Evolutionary conservation across 2,329 filamentous ascomycete genomes (phyloP).

Genomic region (Penicillium paneum): DNA sequence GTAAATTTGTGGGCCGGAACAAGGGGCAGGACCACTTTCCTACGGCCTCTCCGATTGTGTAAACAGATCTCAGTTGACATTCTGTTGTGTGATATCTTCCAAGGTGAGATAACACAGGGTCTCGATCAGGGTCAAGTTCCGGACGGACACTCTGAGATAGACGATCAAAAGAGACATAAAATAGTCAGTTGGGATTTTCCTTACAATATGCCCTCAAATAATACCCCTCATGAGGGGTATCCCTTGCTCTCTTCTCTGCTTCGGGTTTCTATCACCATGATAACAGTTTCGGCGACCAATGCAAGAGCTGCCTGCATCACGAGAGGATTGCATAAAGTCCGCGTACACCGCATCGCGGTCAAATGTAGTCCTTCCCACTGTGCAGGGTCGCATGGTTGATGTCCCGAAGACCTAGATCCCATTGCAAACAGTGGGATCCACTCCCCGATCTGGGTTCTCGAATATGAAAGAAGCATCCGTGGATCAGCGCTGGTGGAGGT

Average conservation of each 20-base stretch:
- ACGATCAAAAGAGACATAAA: background rate
- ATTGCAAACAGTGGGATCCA: background rate
- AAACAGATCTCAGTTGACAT: background rate
- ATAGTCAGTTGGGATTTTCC: background rate
- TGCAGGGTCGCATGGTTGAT: background rate
- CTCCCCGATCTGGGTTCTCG: background rate
- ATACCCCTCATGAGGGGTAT: background rate
- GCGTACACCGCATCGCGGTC: background rate
- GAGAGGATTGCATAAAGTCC: background rate
- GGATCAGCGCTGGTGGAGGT: too few species aligned
- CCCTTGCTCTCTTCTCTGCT: background rate
- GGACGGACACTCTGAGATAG: background rate
- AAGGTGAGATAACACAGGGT: background rate
- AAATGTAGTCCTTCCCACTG: background rate
- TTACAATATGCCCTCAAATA: background rate
- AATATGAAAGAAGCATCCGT: background rate
- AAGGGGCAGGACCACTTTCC: conserved; percentile 1
- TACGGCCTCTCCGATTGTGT: background rate
- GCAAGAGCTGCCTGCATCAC: background rate
- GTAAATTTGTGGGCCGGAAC: conserved; percentile 18
- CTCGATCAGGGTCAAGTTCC: background rate
- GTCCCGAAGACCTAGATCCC: too few species aligned
- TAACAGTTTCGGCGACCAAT: background rate
- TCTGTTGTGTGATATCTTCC: background rate
- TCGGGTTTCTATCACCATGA: background rate